Conservation (phyloP, 139 green algal genomes). For the Bryopsis sp. region DNA sequence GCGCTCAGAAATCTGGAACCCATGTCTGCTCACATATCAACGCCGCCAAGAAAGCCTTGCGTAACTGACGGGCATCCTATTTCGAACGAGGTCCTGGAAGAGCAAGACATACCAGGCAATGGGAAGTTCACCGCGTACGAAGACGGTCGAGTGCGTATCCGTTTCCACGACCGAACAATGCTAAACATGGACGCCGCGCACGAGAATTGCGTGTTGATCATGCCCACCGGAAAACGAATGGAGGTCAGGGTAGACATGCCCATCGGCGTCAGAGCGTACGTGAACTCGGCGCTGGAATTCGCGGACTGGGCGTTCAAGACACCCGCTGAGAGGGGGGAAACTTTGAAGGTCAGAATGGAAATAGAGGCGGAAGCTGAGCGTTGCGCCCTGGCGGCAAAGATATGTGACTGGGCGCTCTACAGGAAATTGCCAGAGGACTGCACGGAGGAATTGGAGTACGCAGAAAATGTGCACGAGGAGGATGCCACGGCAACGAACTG, state of each 20-base stretch:
- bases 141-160: constrained; percentile 44
- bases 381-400: no score
- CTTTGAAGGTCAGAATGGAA: no score
- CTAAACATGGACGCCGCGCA: constrained; percentile 34
- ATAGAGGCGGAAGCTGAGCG: no score
- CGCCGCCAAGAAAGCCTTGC: background rate
- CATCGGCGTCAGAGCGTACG: constrained; percentile 38
- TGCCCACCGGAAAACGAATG: constrained; percentile 26
- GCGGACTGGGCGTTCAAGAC: constrained; percentile 30
- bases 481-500: no score
- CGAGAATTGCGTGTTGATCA: constrained; percentile 18
- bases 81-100: constrained; percentile 36
- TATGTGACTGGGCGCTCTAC: no score
- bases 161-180: constrained; percentile 50
- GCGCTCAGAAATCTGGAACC: background rate
- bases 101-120: constrained; percentile 30
- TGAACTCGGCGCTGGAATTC: constrained; percentile 35
- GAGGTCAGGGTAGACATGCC: constrained; percentile 31
- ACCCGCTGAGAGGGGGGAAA: constrained; percentile 21
- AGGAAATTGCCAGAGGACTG: no score
- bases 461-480: no score
- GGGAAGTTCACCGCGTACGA: constrained; percentile 42
- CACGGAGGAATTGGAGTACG: no score
- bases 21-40: background rate
- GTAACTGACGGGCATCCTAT: background rate